Conservation (phyloP, 2,329 filamentous ascomycete species). For the Ophiostoma populinum region DNA sequence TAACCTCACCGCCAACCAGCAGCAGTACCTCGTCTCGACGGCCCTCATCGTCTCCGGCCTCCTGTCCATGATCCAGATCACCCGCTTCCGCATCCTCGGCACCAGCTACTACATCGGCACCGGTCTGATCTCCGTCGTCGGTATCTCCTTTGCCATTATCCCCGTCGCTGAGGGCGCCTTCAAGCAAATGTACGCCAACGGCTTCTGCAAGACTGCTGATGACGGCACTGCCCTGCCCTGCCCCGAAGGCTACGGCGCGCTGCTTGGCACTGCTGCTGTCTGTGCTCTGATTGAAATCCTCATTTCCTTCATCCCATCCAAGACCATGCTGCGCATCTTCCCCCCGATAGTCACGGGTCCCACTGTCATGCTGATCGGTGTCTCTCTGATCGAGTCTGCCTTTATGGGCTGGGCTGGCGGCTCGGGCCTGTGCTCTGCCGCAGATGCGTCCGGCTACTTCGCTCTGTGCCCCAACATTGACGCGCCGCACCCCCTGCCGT, state of each 20-base stretch:
- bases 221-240: slow-evolving; percentile 54
- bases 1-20: slow-evolving; percentile 40
- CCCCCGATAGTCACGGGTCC: slow-evolving; percentile 43
- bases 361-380: slow-evolving; percentile 49
- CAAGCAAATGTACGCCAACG: slow-evolving; percentile 60
- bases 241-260: slow-evolving; percentile 57
- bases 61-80: slow-evolving; percentile 61
- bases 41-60: slow-evolving; percentile 64
- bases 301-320: slow-evolving; percentile 58
- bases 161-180: slow-evolving; percentile 56
- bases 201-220: slow-evolving; percentile 41
- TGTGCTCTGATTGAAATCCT: slow-evolving; percentile 53
- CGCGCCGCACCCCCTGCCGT: slow-evolving; percentile 55
- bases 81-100: slow-evolving; percentile 52
- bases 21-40: slow-evolving; percentile 66
- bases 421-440: slow-evolving; percentile 37
- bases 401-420: slow-evolving; percentile 69
- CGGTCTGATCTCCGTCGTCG: slow-evolving; percentile 58
- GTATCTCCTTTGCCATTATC: slow-evolving; percentile 62
- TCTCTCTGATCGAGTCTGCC: slow-evolving; percentile 52
- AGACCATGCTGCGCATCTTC: slow-evolving; percentile 52
- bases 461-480: slow-evolving; percentile 46
- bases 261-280: slow-evolving; percentile 51
- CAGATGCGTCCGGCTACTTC: slow-evolving; percentile 36
- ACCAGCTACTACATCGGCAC: slow-evolving; percentile 62